Conservation (phyloP, 352 stramenopile genomes). For the Labyrinthula sp. region DNA sequence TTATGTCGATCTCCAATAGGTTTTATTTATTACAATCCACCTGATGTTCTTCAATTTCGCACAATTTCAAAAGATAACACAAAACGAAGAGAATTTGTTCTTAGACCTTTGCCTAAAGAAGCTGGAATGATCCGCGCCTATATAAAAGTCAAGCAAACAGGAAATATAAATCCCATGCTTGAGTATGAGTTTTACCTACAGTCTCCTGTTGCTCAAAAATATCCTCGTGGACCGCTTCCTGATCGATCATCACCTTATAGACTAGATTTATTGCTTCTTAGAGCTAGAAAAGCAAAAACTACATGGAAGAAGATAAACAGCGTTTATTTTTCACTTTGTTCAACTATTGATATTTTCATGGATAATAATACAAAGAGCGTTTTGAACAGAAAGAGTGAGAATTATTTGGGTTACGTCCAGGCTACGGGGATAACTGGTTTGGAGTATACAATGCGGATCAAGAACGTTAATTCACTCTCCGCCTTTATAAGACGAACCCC, state of each 20-base stretch:
- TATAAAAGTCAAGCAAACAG: constrained; percentile 14
- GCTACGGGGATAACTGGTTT: constrained; percentile 7
- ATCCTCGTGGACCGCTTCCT: constrained; percentile 11
- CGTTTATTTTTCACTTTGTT: too few relatives aligned
- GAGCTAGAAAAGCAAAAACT: too few relatives aligned
- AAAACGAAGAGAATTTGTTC: constrained; percentile 24
- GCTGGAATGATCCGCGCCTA: constrained; percentile 16
- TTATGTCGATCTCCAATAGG: constrained; percentile 16
- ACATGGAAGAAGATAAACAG: constrained; percentile 7
- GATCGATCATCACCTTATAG: background rate
- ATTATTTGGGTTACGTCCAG: constrained; percentile 24
- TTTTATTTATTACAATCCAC: constrained; percentile 10
- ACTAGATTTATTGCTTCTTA: constrained; percentile 14
- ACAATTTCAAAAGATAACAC: too few relatives aligned
- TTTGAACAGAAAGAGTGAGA: constrained; percentile 17
- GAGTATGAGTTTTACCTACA: constrained; percentile 24
- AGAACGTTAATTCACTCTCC: too few relatives aligned
- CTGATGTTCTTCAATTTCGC: constrained; percentile 12
- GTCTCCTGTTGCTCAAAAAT: constrained; percentile 9
- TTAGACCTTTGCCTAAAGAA: constrained; percentile 13
- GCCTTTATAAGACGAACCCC: too few relatives aligned
- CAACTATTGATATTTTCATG: too few relatives aligned
- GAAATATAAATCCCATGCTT: too few relatives aligned
- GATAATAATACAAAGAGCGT: background rate
- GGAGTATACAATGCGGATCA: constrained; percentile 17